phyloP scores from a whole-genome alignment of 306 rosid genomes.

The Cucumis melo region DNA sequence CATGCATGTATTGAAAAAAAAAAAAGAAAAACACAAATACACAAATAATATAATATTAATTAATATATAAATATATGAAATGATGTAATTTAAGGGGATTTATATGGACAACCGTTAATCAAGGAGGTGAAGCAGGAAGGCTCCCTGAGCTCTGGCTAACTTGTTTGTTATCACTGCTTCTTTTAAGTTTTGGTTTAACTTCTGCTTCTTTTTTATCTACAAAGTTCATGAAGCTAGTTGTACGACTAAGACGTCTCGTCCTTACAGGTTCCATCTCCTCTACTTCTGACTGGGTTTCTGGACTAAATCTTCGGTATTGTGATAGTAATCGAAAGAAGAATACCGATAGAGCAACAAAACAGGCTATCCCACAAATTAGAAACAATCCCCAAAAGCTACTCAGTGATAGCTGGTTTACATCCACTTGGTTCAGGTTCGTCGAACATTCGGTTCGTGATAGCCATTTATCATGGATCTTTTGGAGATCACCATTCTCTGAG shows the following conservation, averaged over 20 bases:
- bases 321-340: slow-evolving; percentile 34
- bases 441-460: slow-evolving; percentile 26
- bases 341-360: slow-evolving; percentile 31
- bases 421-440: slow-evolving; percentile 12
- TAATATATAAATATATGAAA: neutral
- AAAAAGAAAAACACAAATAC: no score
- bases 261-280: slow-evolving; percentile 25
- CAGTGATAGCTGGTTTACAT: slow-evolving; percentile 36
- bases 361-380: slow-evolving; percentile 44
- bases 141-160: slow-evolving; percentile 19
- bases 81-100: neutral
- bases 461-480: slow-evolving; percentile 75
- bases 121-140: slow-evolving; percentile 3
- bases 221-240: slow-evolving; percentile 40
- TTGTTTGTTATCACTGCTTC: slow-evolving; percentile 22
- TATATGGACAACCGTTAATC: no score
- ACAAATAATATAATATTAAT: neutral
- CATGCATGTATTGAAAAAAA: no score
- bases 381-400: slow-evolving; percentile 85
- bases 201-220: slow-evolving; percentile 66
- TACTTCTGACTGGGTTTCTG: slow-evolving; percentile 18
- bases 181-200: slow-evolving; percentile 33
- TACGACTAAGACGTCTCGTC: slow-evolving; percentile 13
- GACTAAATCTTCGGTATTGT: slow-evolving; percentile 42
- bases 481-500: slow-evolving; percentile 70